Conservation (phyloP, 768 basidiomycete genomes). For the Tulasnella calospora region DNA sequence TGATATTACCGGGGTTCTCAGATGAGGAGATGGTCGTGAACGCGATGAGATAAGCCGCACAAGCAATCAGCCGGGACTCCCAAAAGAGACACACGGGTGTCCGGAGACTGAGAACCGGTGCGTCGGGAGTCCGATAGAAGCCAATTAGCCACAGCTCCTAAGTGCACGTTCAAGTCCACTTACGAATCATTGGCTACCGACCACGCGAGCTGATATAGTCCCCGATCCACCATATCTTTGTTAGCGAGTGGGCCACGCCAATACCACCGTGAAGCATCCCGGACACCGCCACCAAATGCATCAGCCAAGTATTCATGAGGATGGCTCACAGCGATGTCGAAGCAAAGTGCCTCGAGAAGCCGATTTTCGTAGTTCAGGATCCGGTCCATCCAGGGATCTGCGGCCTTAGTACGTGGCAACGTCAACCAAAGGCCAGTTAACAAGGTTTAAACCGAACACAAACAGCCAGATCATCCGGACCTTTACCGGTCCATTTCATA, state of each 20-base stretch:
- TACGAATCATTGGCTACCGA: constrained; percentile 85
- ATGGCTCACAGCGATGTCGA: constrained; percentile 74
- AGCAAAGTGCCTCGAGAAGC: constrained; percentile 76
- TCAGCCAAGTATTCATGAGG: constrained; percentile 73
- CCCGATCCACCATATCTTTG: constrained; percentile 42
- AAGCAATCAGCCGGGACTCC: constrained; percentile 63
- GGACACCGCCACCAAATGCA: constrained; percentile 52
- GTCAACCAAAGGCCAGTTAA: neutral
- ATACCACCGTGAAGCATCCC: constrained; percentile 28
- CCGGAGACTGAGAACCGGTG: constrained; percentile 51
- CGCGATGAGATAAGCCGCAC: constrained; percentile 72
- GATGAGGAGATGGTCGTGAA: neutral
- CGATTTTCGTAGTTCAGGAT: constrained; percentile 75
- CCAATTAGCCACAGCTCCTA: constrained; percentile 5
- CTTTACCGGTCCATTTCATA: constrained; percentile 5
- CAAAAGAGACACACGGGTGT: constrained; percentile 73
- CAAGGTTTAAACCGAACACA: neutral
- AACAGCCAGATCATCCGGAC: constrained; percentile 3
- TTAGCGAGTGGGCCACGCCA: constrained; percentile 33
- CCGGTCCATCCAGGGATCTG: constrained; percentile 61
- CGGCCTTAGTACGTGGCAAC: constrained; percentile 48
- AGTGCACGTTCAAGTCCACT: constrained; percentile 33
- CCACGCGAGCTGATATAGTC: constrained; percentile 62
- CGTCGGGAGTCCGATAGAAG: constrained; percentile 13
- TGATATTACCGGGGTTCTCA: neutral